Evolutionary conservation across 2,329 filamentous ascomycete genomes (phyloP), one percentile per base, ranked within the genome.

Genomic region (Colletotrichum neosansevieriae): DNA sequence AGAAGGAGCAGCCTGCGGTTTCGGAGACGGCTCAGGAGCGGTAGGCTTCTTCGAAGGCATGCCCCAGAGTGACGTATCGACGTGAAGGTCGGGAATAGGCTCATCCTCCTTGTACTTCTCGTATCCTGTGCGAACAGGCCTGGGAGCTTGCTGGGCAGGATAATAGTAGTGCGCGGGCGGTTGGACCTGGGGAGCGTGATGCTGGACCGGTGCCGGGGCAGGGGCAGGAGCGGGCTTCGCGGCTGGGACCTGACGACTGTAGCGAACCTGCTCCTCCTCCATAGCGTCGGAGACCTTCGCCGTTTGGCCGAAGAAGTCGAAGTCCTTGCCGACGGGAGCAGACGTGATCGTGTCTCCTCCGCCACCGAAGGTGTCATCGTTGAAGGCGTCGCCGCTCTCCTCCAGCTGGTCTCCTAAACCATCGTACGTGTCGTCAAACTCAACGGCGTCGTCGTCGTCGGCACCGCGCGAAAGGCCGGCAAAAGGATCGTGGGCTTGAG

Each of bases 391-490:
- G 75, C 95, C 93, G 19, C 92, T 91, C 78, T 99, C 95, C 75
- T 97, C 91, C 40, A 99, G 90, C 79, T 92, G 90, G 76, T 97
- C 92, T 64, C 94, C 96, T 45, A 99, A 85, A 17, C 95, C 95
- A 79, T 99, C 96, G 78, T 98, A 98, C 42, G 95, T 98, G 77
- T 99, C 94, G 75, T 99, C 96, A 74, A 98, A 99, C 75, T 98
- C 92, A 75, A 86, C 77, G 24, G 82, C 84, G 70, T 86, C 88
- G 72, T 80, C 80, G 73, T 91, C 88, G 67, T 91, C 87, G 68
- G 86, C 85, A 58, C 84, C 86, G 74, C 85, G 85, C 67, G 92
- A 90, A 65, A 98, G 88, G 67, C 92, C 91, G 72, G 93, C 94
- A 80, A 98, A 98, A 44, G 95, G 94, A 80, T 99, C 94, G 73